phyloP scores from a whole-genome alignment of 2,329 filamentous ascomycete genomes.

The Xylariomycetidae sp. region DNA sequence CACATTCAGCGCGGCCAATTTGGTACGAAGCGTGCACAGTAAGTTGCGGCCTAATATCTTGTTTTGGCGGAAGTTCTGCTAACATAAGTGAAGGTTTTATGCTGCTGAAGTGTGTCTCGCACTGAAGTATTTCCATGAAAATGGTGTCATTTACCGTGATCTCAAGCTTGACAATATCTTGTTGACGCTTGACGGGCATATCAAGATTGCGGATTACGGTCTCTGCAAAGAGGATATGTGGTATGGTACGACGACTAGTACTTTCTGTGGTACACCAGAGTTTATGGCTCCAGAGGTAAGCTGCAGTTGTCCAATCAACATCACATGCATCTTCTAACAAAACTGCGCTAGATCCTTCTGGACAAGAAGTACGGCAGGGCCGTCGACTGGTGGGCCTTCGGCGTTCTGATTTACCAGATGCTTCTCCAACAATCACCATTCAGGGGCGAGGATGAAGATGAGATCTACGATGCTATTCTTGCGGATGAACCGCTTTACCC shows the following conservation, averaged over 20 bases:
- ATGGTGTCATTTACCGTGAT: constrained; percentile 97
- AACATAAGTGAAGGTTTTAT: constrained; percentile 67
- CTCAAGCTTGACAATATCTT: constrained; percentile 92
- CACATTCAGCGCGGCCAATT: constrained; percentile 98
- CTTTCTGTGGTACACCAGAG: constrained; percentile 98
- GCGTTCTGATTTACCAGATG: constrained; percentile 99
- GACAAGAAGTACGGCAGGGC: constrained; percentile 98
- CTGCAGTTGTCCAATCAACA: constrained; percentile 3
- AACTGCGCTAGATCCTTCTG: constrained; percentile 68
- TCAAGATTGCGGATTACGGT: constrained; percentile 98
- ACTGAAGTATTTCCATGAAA: constrained; percentile 98
- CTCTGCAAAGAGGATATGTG: constrained; percentile 99
- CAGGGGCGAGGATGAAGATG: constrained; percentile 97
- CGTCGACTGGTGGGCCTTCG: constrained; percentile 99
- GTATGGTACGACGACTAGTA: constrained; percentile 95
- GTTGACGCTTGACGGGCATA: constrained; percentile 89
- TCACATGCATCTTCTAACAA: constrained; percentile 25
- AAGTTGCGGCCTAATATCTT: too few relatives aligned
- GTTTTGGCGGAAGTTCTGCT: too few relatives aligned
- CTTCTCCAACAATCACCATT: constrained; percentile 97
- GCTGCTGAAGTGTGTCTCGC: constrained; percentile 95
- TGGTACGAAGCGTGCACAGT: constrained; percentile 92
- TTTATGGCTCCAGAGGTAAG: constrained; percentile 97
- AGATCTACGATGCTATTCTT: constrained; percentile 98
- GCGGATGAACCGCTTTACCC: constrained; percentile 96